These are phyloP conservation scores for Trypanosoma brucei DNA, from an alignment of 208 protist genomes.

Conservation along the genomic window DNA sequence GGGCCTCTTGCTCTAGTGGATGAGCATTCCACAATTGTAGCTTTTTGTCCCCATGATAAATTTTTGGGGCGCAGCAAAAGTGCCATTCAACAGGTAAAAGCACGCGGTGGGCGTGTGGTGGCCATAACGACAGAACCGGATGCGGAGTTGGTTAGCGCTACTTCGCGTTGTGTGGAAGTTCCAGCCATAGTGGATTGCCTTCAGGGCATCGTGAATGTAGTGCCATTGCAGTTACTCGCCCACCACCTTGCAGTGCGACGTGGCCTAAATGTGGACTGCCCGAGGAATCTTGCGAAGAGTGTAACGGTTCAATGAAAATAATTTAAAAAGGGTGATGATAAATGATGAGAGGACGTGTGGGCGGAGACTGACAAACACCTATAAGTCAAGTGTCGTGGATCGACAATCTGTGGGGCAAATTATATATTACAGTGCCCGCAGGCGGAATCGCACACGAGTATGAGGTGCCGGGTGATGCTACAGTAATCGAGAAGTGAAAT, in stretches of 20 bases:
- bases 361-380: too few relatives aligned
- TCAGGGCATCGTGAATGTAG: conserved; percentile 87
- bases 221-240: conserved; percentile 96
- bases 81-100: conserved; percentile 87
- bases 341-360: too few relatives aligned
- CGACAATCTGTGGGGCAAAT: too few relatives aligned
- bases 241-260: conserved; percentile 92
- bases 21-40: conserved; percentile 87
- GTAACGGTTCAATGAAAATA: conserved; percentile 89
- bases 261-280: conserved; percentile 93
- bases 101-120: conserved; percentile 77
- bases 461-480: too few relatives aligned
- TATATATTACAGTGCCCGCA: too few relatives aligned
- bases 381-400: too few relatives aligned
- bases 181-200: conserved; percentile 87
- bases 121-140: conserved; percentile 67
- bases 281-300: conserved; percentile 96
- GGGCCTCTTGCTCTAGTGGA: conserved; percentile 97
- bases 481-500: too few relatives aligned
- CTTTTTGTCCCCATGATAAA: conserved; percentile 81
- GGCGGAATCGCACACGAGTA: too few relatives aligned
- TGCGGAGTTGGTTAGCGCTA: conserved; percentile 36
- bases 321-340: too few relatives aligned
- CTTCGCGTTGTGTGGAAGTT: conserved; percentile 41
- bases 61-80: conserved; percentile 74